Evolutionary conservation across 306 rosid species (phyloP).

Genomic region (Quillaja saponaria): DNA sequence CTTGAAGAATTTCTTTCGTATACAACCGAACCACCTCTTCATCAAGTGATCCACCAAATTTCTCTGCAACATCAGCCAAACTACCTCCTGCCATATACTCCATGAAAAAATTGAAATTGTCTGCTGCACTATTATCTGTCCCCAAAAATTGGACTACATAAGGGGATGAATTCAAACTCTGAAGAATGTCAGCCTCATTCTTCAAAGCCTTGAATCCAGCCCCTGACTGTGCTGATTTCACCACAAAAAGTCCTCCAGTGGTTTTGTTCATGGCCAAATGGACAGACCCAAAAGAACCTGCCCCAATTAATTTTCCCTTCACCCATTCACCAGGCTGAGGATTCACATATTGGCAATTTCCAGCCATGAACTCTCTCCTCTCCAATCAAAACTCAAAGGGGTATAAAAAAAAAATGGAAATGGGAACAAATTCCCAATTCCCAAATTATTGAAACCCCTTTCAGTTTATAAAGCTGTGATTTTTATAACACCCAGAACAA

Average conservation of each 20-base stretch:
- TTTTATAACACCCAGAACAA: not conserved
- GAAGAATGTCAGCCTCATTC: constrained; percentile 49
- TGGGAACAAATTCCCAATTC: constrained; percentile 24
- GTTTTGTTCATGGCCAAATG: constrained; percentile 62
- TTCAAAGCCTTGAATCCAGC: constrained; percentile 37
- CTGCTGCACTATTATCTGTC: constrained; percentile 33
- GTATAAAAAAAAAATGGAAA: not conserved
- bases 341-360: constrained; percentile 7
- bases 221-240: constrained; percentile 43
- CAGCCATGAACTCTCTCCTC: constrained; percentile 21
- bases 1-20: constrained; percentile 52
- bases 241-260: constrained; percentile 58
- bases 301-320: constrained; percentile 61
- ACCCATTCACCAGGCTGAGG: constrained; percentile 47
- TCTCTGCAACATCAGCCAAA: constrained; percentile 49
- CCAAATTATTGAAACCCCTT: constrained; percentile 1
- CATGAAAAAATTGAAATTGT: constrained; percentile 47
- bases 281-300: constrained; percentile 61
- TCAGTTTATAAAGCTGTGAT: not conserved
- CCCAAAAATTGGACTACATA: constrained; percentile 52
- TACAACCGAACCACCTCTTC: constrained; percentile 60
- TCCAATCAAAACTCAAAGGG: not conserved
- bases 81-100: constrained; percentile 71
- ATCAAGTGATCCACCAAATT: constrained; percentile 58
- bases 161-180: constrained; percentile 39